Evolutionary conservation across 768 basidiomycete species (phyloP).

Genomic region (Exsudoporus frostii): DNA sequence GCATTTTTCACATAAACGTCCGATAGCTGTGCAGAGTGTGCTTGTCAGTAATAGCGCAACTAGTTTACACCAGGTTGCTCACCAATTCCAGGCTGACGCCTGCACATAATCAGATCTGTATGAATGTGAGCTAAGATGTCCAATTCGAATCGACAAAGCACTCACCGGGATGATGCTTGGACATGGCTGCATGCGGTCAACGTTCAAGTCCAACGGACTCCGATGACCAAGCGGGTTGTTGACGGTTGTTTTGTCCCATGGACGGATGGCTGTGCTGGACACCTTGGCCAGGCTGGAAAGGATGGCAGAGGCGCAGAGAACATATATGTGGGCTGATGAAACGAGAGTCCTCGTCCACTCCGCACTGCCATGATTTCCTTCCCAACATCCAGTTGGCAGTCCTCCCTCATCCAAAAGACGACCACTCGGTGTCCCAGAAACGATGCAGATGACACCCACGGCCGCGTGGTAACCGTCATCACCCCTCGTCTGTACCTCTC

Average conservation of each 20-base stretch:
- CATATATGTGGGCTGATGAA: slow-evolving; percentile 10
- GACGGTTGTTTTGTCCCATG: slow-evolving; percentile 4
- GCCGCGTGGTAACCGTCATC: slow-evolving; percentile 32
- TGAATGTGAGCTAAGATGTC: neutral
- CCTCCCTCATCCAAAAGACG: slow-evolving; percentile 23
- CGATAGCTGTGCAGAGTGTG: slow-evolving; percentile 64
- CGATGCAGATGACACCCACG: slow-evolving; percentile 7
- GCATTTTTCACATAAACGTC: slow-evolving; percentile 97
- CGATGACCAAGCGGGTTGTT: slow-evolving; percentile 11
- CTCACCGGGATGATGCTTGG: slow-evolving; percentile 86
- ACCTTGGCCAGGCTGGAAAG: neutral
- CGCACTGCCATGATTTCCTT: slow-evolving; percentile 30
- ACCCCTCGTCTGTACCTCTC: slow-evolving; percentile 59
- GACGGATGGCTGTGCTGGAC: slow-evolving; percentile 15
- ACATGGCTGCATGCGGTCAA: slow-evolving; percentile 49
- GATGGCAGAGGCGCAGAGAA: neutral
- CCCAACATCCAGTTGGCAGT: slow-evolving; percentile 29
- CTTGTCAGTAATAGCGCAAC: slow-evolving; percentile 6
- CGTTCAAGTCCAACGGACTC: neutral
- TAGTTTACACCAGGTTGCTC: slow-evolving; percentile 23
- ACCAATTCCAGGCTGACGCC: slow-evolving; percentile 97
- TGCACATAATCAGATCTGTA: slow-evolving; percentile 95
- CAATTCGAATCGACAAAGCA: neutral
- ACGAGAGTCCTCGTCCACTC: neutral
- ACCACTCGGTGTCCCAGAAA: slow-evolving; percentile 12